These are phyloP conservation scores for Saccharomycopsis phalli DNA, from an alignment of 1,139 yeast species.

Conservation along the genomic window DNA sequence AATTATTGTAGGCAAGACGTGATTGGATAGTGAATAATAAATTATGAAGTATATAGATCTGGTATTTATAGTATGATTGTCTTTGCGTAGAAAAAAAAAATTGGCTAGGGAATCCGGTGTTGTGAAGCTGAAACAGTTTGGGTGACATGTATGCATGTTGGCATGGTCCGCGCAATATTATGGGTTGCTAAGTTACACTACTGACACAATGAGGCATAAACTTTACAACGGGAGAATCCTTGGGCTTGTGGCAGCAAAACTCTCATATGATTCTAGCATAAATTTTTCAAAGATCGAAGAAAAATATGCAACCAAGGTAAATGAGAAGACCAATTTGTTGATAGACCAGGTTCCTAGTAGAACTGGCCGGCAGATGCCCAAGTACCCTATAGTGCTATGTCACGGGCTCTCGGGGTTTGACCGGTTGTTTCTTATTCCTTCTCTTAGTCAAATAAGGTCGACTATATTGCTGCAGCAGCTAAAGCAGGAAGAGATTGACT, in stretches of 20 bases:
- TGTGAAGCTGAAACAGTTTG: too few relatives aligned
- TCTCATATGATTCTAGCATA: not conserved
- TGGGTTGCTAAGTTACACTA: too few relatives aligned
- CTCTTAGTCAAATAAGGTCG: slow-evolving; percentile 27
- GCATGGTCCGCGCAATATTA: too few relatives aligned
- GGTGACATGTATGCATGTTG: too few relatives aligned
- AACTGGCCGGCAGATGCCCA: slow-evolving; percentile 32
- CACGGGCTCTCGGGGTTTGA: slow-evolving; percentile 86
- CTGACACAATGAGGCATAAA: too few relatives aligned
- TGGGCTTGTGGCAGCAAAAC: not conserved
- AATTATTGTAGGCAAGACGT: not conserved
- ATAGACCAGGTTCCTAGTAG: slow-evolving; percentile 23
- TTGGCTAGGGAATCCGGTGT: not conserved
- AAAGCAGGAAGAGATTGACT: slow-evolving; percentile 21
- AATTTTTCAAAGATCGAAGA: not conserved
- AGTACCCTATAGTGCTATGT: slow-evolving; percentile 64
- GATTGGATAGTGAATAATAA: too few relatives aligned
- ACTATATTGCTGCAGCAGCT: too few relatives aligned
- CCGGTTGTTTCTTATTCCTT: slow-evolving; percentile 43
- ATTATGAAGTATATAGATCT: not conserved
- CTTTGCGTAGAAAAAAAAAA: slow-evolving; percentile 1
- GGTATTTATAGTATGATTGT: not conserved
- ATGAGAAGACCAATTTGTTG: slow-evolving; percentile 3
- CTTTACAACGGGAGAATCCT: not conserved
- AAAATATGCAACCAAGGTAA: not conserved